A percentile compares a stretch with the other conserved stretches of the same genome.
phyloP scores from a whole-genome alignment of 1,284 basidiomycete genomes.

The Boletus sp. region DNA sequence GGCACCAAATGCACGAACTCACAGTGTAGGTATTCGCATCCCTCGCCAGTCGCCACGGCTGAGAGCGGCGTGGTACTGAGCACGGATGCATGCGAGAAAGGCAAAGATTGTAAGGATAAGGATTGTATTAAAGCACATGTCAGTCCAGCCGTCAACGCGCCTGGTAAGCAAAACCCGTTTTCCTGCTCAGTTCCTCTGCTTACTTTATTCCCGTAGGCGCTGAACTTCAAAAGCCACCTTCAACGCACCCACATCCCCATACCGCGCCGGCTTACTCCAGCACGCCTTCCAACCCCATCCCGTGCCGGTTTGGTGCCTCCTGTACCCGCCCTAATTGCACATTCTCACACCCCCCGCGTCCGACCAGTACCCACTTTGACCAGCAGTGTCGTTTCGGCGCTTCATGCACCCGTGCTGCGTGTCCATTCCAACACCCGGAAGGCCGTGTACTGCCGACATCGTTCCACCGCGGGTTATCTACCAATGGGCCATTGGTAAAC shows the following conservation, averaged over 20 bases:
- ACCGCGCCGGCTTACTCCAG: constrained; percentile 24
- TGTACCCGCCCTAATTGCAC: constrained; percentile 76
- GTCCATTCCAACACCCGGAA: constrained; percentile 77
- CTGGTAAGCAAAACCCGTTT: constrained; percentile 42
- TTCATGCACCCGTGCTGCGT: constrained; percentile 73
- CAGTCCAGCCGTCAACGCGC: constrained; percentile 74
- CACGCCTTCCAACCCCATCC: constrained; percentile 40
- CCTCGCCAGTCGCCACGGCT: constrained; percentile 85
- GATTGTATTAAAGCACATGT: constrained; percentile 89
- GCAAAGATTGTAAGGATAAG: constrained; percentile 83
- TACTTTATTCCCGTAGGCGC: constrained; percentile 31
- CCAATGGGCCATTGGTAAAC: constrained; percentile 55
- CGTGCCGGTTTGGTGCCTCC: constrained; percentile 71
- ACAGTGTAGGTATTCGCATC: constrained; percentile 85
- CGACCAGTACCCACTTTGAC: constrained; percentile 38
- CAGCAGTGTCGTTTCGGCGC: constrained; percentile 73
- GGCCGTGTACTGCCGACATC: constrained; percentile 71
- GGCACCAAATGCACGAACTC: constrained; percentile 86
- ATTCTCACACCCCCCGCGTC: constrained; percentile 63
- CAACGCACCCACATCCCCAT: constrained; percentile 23
- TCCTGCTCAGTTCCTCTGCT: constrained; percentile 1
- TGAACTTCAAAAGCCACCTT: constrained; percentile 43
- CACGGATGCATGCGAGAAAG: constrained; percentile 85
- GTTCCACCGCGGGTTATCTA: constrained; percentile 74
- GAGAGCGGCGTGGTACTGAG: constrained; percentile 93